phyloP scores from a whole-genome alignment of 257 asterid genomes.

The Primulina huaijiensis region DNA sequence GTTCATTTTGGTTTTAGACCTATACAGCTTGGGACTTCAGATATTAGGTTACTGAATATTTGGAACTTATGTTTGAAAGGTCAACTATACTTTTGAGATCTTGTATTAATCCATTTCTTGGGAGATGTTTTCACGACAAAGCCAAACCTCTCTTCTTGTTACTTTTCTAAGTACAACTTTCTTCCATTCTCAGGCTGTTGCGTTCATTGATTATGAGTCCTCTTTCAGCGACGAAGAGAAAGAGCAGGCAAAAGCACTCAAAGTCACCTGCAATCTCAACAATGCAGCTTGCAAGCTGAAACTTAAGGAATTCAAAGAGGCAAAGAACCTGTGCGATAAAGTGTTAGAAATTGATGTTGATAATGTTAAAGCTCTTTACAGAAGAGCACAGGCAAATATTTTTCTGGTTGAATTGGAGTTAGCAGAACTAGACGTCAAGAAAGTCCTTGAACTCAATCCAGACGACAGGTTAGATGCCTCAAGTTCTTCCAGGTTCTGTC shows the following conservation, averaged over 20 bases:
- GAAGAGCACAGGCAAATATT: constrained; percentile 64
- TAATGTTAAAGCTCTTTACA: constrained; percentile 57
- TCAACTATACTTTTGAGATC: too few relatives aligned
- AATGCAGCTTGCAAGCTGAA: constrained; percentile 68
- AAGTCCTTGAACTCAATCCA: constrained; percentile 64
- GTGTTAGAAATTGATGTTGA: constrained; percentile 46
- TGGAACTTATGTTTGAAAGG: too few relatives aligned
- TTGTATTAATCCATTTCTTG: background rate
- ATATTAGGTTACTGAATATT: too few relatives aligned
- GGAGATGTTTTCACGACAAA: too few relatives aligned
- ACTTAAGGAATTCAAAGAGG: constrained; percentile 52
- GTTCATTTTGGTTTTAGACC: too few relatives aligned
- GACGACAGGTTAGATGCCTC: constrained; percentile 40
- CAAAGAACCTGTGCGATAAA: constrained; percentile 43
- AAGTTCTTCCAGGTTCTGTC: background rate
- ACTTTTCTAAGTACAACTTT: background rate
- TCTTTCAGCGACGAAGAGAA: constrained; percentile 54
- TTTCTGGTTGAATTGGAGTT: constrained; percentile 50
- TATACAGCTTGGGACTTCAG: too few relatives aligned
- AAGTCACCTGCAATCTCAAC: constrained; percentile 46
- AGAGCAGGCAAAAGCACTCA: constrained; percentile 39
- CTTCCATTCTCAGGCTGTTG: constrained; percentile 36
- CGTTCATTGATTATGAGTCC: constrained; percentile 43
- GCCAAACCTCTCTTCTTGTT: too few relatives aligned
- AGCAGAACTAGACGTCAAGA: constrained; percentile 58